Evolutionary conservation across 2,329 filamentous ascomycete genomes (phyloP), one percentile per base, ranked within the genome.

Genomic region (Parasarocladium wereldwijsianum): DNA sequence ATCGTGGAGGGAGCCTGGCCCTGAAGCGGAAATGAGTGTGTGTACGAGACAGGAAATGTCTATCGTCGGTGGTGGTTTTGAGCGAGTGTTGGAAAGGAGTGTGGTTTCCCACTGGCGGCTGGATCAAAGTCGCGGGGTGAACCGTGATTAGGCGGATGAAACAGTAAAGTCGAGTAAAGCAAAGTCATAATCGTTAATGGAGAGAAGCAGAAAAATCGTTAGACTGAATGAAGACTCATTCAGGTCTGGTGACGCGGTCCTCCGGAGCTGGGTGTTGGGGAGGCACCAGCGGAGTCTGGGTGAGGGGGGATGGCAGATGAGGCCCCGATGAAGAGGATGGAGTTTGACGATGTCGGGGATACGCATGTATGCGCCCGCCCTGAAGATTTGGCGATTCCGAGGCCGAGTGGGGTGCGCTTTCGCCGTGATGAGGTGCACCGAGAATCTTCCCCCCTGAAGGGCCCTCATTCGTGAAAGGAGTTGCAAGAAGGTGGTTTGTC

Each of bases 401-500:
- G n/a, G n/a, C n/a, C n/a, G n/a, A n/a, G n/a, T n/a, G n/a, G n/a
- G n/a, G n/a, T n/a, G n/a, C n/a, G n/a, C n/a, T n/a, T n/a, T n/a
- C n/a, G n/a, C n/a, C n/a, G n/a, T n/a, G n/a, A n/a, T n/a, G n/a
- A n/a, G n/a, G n/a, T n/a, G n/a, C n/a, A n/a, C n/a, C n/a, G n/a
- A n/a, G n/a, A n/a, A n/a, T n/a, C n/a, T n/a, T n/a, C n/a, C n/a
- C n/a, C n/a, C n/a, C n/a, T n/a, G n/a, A n/a, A n/a, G n/a, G n/a
- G n/a, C n/a, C 52, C 29, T 40, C 45, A 31, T 51, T 44, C 35
- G 45, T 38, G 32, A 45, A 45, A 23, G 54, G 43, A 34, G 60
- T 55, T 39, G 64, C 56, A 34, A 55, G 50, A 34, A 59, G 54
- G 38, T 58, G 55, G 40, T 58, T 58, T 33, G 51, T 50, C 37